phyloP scores from a whole-genome alignment of 2,329 filamentous ascomycete species.

The Alternaria conjuncta region DNA sequence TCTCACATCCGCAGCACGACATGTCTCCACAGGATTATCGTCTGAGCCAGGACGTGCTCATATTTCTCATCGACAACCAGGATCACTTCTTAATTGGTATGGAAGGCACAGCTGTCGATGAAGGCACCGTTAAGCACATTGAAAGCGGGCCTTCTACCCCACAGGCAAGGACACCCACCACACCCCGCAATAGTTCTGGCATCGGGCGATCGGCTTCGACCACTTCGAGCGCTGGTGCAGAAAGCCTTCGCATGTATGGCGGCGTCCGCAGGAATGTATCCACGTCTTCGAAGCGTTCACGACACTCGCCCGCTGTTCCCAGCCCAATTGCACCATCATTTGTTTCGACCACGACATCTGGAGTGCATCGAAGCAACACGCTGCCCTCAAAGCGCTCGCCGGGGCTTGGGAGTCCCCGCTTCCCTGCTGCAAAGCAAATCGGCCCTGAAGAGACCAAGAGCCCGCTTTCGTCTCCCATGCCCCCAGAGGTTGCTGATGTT shows the following conservation, averaged over 20 bases:
- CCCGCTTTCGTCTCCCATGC: constrained; percentile 25
- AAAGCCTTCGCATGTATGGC: constrained; percentile 82
- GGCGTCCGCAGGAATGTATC: constrained; percentile 87
- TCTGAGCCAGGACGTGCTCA: constrained; percentile 93
- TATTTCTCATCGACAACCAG: constrained; percentile 98
- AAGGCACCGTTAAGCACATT: constrained; percentile 71
- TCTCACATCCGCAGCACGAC: constrained; percentile 91
- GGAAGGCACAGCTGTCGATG: constrained; percentile 97
- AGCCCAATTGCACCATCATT: constrained; percentile 61
- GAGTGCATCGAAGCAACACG: constrained; percentile 84
- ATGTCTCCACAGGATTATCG: constrained; percentile 96
- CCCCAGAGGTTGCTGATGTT: constrained; percentile 19
- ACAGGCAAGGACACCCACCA: constrained; percentile 58
- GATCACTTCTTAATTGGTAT: constrained; percentile 98
- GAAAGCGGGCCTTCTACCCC: constrained; percentile 70
- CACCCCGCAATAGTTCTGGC: constrained; percentile 60
- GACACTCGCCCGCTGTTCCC: constrained; percentile 72
- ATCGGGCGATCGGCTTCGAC: constrained; percentile 76
- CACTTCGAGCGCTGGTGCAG: constrained; percentile 75
- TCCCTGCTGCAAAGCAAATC: constrained; percentile 53
- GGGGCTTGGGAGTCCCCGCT: constrained; percentile 57
- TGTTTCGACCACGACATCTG: constrained; percentile 52
- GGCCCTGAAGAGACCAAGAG: constrained; percentile 48
- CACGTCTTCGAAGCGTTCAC: constrained; percentile 86
- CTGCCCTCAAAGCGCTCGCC: constrained; percentile 90